These are phyloP conservation scores for Mucor piriformis DNA, from an alignment of 371 early-diverging fungal genomes.

Conservation along the genomic window DNA sequence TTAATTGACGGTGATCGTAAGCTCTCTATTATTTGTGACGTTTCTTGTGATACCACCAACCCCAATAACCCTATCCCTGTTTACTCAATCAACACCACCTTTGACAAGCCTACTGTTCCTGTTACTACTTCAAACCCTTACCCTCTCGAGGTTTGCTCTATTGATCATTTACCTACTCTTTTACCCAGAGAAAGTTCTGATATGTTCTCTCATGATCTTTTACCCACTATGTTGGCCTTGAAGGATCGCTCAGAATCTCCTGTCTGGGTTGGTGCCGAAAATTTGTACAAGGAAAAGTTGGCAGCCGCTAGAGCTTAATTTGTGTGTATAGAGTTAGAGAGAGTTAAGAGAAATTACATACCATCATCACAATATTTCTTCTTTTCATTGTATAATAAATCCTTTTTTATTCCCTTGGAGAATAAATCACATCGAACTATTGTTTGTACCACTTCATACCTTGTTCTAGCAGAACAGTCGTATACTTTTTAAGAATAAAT, in stretches of 20 bases:
- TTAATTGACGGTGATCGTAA: slow-evolving; percentile 73
- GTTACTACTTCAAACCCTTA: slow-evolving; percentile 63
- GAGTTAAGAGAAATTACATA: too few relatives aligned
- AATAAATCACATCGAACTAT: neutral
- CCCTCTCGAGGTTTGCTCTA: slow-evolving; percentile 89
- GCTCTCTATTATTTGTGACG: slow-evolving; percentile 89
- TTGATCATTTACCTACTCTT: slow-evolving; percentile 95
- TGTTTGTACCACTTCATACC: neutral
- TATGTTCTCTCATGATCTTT: slow-evolving; percentile 81
- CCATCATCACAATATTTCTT: neutral
- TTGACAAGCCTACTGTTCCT: slow-evolving; percentile 85
- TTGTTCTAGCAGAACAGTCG: too few relatives aligned
- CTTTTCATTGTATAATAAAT: neutral
- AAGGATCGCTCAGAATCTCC: slow-evolving; percentile 61
- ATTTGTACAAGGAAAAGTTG: slow-evolving; percentile 80
- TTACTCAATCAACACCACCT: slow-evolving; percentile 88
- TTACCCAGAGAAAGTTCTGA: slow-evolving; percentile 93
- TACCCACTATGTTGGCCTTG: slow-evolving; percentile 81
- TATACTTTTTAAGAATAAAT: too few relatives aligned
- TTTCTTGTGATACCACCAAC: slow-evolving; percentile 96
- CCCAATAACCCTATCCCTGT: slow-evolving; percentile 97
- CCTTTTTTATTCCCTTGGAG: neutral
- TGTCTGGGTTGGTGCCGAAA: slow-evolving; percentile 90
- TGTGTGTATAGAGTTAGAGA: too few relatives aligned
- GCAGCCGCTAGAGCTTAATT: slow-evolving; percentile 36